Evolutionary conservation across 2,329 filamentous ascomycete genomes (phyloP), one percentile per base, ranked within the genome.

Genomic region (Xylariaceae sp.): DNA sequence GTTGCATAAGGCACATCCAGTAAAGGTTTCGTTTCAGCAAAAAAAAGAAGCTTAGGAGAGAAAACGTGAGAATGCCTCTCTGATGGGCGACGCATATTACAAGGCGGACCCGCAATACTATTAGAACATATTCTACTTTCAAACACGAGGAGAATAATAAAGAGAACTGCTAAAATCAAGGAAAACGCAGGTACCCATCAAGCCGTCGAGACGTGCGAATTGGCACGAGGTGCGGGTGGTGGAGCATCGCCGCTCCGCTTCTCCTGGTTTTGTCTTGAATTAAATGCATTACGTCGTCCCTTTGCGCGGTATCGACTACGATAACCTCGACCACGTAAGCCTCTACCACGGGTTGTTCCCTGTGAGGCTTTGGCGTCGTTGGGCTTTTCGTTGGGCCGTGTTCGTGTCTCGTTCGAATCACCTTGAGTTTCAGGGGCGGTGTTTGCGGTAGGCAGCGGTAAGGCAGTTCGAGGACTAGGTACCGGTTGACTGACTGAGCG

Each of bases 401-500:
- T 27, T 53, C 31, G 50, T 30, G 27, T 19, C 50, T 50, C 48
- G 11, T 19, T 19, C 19, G 19, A 19, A 19, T 19, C 19, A 19
- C 30, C 19, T 8, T 1, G 19, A 12, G 26, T 40, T 52, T 46
- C 47, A 43, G 47, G 40, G 26, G 39, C 35, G 7, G 34, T 37
- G 27, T 42, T 43, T 47, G 53, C 40, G 32, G n/a, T 3, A 50
- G 12, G 12, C 27, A 43, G 9, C 12, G 47, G 47, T 34, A 51
- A 45, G 7, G 49, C 45, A 32, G 49, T 47, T 29, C 53, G 58
- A n/a, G 59, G 50, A 19, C 57, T 57, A 29, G 61, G 61, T 8
- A 60, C 44, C 8, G 64, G 63, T 45, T 68, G 66, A 50, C 65
- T 67, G 32, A 62, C 58, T 26, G 62, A 65, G 19, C 65, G 65